These are phyloP conservation scores for Paecilomyces variotii DNA, from an alignment of 2,329 filamentous ascomycete species.

Conservation along the genomic window DNA sequence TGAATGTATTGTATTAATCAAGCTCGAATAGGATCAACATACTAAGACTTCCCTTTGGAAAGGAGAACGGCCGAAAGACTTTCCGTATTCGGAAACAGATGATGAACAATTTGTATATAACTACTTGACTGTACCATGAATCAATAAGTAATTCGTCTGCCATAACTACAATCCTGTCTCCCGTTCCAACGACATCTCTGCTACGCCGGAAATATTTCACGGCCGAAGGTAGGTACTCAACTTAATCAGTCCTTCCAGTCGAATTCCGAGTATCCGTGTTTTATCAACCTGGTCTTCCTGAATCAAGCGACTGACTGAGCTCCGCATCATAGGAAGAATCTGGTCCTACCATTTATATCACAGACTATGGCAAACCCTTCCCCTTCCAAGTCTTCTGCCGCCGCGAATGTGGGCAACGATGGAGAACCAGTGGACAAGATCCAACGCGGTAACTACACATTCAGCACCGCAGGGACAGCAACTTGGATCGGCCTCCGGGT, in stretches of 20 bases:
- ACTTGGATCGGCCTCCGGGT: constrained; percentile 14
- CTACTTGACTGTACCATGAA: not conserved
- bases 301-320: not conserved
- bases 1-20: too few species aligned
- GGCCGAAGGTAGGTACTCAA: too few species aligned
- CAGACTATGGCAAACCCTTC: not conserved
- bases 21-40: too few species aligned
- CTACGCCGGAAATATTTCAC: too few species aligned
- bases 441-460: not conserved
- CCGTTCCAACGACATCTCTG: too few species aligned
- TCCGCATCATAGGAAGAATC: not conserved
- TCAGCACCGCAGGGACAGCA: not conserved
- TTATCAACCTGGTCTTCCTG: not conserved
- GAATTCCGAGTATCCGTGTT: too few species aligned
- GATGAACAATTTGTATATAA: not conserved
- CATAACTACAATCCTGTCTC: too few species aligned
- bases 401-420: not conserved
- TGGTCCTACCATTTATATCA: not conserved
- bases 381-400: not conserved
- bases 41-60: not conserved
- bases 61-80: not conserved
- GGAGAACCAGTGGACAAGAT: not conserved
- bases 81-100: not conserved
- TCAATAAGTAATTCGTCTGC: not conserved
- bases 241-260: too few species aligned